Percentiles rank a stretch among this genome's conserved stretches.
Conservation (phyloP, 1,284 basidiomycete genomes). For the Mycena sp. region DNA sequence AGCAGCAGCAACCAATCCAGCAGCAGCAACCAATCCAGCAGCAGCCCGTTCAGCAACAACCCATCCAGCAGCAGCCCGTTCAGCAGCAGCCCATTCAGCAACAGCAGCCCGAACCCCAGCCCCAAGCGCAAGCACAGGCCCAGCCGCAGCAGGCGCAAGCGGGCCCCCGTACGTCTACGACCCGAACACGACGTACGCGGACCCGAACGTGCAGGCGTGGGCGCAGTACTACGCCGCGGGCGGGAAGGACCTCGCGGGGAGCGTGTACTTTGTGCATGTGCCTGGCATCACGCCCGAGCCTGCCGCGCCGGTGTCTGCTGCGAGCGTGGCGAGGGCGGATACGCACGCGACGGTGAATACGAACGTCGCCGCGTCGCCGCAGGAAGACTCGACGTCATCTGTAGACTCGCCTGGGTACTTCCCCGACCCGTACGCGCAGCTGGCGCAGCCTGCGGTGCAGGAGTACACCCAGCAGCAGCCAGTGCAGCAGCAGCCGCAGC, state of each 20-base stretch:
- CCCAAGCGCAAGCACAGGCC: slow-evolving; percentile 11
- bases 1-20: background rate
- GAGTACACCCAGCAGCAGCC: slow-evolving; percentile 21
- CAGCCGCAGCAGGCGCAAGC: slow-evolving; percentile 11
- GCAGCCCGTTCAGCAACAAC: no score
- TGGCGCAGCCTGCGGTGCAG: slow-evolving; percentile 2
- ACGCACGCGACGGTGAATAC: no score
- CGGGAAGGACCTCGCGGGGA: slow-evolving; percentile 72
- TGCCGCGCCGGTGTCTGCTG: slow-evolving; percentile 12
- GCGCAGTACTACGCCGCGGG: slow-evolving; percentile 83
- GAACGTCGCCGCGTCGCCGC: background rate
- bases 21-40: background rate
- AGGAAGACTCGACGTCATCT: no score
- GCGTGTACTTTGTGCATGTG: slow-evolving; percentile 79
- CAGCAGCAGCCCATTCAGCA: no score
- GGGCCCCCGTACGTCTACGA: slow-evolving; percentile 79
- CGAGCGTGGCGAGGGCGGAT: no score
- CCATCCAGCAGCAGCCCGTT: slow-evolving; percentile 21
- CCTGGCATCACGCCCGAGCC: slow-evolving; percentile 71
- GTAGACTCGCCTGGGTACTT: slow-evolving; percentile 28
- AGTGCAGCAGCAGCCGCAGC: slow-evolving; percentile 29
- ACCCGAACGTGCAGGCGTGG: slow-evolving; percentile 60
- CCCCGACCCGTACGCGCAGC: slow-evolving; percentile 32
- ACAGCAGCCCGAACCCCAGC: slow-evolving; percentile 15
- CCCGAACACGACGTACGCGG: slow-evolving; percentile 52